Conservation (phyloP, 2,329 filamentous ascomycete species). For the Penicillium polonicum region DNA sequence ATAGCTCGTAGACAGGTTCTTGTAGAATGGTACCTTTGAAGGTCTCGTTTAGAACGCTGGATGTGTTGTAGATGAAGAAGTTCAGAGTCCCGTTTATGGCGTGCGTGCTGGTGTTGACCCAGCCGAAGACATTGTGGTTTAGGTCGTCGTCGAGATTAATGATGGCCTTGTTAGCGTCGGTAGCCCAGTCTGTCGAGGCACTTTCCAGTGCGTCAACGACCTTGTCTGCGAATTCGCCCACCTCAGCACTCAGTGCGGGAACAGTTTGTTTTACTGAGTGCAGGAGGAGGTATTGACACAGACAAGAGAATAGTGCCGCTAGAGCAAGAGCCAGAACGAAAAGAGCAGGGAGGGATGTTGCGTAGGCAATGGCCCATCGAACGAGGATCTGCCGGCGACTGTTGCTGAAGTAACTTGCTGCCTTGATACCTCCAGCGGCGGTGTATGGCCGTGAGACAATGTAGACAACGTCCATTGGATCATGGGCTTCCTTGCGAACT, state of each 20-base stretch:
- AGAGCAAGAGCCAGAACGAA: conserved; percentile 81
- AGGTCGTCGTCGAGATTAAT: conserved; percentile 64
- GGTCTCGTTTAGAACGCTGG: conserved; percentile 67
- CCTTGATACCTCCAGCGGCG: conserved; percentile 67
- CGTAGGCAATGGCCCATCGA: conserved; percentile 83
- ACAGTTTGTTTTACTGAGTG: conserved; percentile 70
- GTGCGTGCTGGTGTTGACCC: conserved; percentile 78
- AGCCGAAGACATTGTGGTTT: conserved; percentile 81
- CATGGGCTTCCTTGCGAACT: conserved; percentile 64
- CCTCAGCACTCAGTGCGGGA: conserved; percentile 70
- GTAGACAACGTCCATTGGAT: conserved; percentile 85
- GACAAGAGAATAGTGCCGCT: conserved; percentile 76
- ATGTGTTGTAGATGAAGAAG: conserved; percentile 74
- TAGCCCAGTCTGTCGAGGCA: conserved; percentile 73
- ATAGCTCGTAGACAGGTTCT: conserved; percentile 72
- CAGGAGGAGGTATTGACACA: conserved; percentile 80
- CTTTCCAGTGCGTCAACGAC: conserved; percentile 71
- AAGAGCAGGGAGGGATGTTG: conserved; percentile 79
- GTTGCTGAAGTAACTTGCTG: conserved; percentile 63
- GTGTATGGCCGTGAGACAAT: conserved; percentile 80
- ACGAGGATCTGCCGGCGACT: conserved; percentile 67
- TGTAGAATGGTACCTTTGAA: conserved; percentile 82
- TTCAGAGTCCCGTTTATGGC: conserved; percentile 86
- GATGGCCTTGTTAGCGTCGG: conserved; percentile 72
- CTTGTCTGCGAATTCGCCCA: conserved; percentile 75